Conservation (phyloP, 768 basidiomycete genomes). For the Russula vinacea region DNA sequence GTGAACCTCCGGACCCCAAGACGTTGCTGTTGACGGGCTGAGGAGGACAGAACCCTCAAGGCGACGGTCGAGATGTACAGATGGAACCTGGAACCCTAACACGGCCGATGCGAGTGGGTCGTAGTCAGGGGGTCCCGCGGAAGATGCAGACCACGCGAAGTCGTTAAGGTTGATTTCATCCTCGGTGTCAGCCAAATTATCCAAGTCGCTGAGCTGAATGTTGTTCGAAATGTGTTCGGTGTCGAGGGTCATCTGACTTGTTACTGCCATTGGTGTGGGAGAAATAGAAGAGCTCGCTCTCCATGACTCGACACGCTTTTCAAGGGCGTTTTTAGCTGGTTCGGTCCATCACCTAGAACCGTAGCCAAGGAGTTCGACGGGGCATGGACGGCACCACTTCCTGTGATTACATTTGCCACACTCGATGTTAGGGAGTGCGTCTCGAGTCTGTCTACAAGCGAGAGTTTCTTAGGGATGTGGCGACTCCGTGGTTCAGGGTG, state of each 20-base stretch:
- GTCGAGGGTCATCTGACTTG: constrained; percentile 50
- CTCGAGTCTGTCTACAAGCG: constrained; percentile 65
- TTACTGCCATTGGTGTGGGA: constrained; percentile 48
- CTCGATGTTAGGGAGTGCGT: constrained; percentile 38
- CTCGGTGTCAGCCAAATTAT: constrained; percentile 31
- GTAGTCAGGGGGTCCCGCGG: constrained; percentile 53
- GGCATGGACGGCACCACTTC: constrained; percentile 22
- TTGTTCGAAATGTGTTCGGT: constrained; percentile 51
- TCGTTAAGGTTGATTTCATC: constrained; percentile 59
- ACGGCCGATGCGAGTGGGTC: constrained; percentile 43
- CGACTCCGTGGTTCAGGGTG: constrained; percentile 39
- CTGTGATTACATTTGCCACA: constrained; percentile 27
- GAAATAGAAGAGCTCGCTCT: constrained; percentile 52
- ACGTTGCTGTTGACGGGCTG: constrained; percentile 38
- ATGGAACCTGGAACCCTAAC: constrained; percentile 44
- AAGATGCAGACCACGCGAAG: constrained; percentile 67
- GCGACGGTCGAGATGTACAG: constrained; percentile 56
- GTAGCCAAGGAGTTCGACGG: constrained; percentile 49
- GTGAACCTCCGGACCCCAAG: constrained; percentile 30
- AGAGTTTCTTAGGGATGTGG: constrained; percentile 63
- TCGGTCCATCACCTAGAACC: constrained; percentile 56
- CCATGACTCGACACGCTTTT: constrained; percentile 63
- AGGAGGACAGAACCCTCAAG: constrained; percentile 54
- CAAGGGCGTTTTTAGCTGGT: constrained; percentile 50
- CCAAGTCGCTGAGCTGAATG: constrained; percentile 35